These are phyloP conservation scores for Starmerella geochares DNA, from an alignment of 805 yeast species.

Conservation along the genomic window DNA sequence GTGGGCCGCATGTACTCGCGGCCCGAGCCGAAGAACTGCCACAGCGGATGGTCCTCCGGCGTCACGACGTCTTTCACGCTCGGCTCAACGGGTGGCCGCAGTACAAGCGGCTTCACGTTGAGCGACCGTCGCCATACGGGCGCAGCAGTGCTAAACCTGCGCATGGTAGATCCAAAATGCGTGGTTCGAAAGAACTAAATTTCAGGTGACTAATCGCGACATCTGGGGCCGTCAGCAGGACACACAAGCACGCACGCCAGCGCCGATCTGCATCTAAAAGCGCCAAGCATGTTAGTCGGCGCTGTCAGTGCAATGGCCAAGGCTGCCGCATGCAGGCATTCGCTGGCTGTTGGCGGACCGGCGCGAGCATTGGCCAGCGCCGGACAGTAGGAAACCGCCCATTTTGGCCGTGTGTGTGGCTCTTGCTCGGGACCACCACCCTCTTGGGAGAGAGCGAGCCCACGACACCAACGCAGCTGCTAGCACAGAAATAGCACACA, in stretches of 20 bases:
- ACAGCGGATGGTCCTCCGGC: slow-evolving; percentile 80
- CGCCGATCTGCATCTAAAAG: too few species aligned
- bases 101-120: slow-evolving; percentile 41
- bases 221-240: too few species aligned
- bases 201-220: slow-evolving; percentile 5
- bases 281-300: too few species aligned
- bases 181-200: slow-evolving; percentile 5
- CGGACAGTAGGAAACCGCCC: too few species aligned
- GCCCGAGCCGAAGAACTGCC: slow-evolving; percentile 72
- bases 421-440: neutral
- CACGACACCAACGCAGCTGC: too few species aligned
- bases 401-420: neutral
- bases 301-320: too few species aligned
- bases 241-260: too few species aligned
- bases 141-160: slow-evolving; percentile 15
- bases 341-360: too few species aligned
- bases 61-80: slow-evolving; percentile 61
- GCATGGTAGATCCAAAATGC: slow-evolving; percentile 6
- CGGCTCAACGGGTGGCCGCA: slow-evolving; percentile 80
- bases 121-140: slow-evolving; percentile 11
- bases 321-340: too few species aligned
- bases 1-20: slow-evolving; percentile 50
- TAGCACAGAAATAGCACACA: neutral
- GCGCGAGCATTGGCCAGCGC: too few species aligned
- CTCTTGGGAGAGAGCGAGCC: neutral